Percentiles rank a stretch among this genome's conserved stretches.
phyloP scores from a whole-genome alignment of 2,329 filamentous ascomycete genomes.

The Colletotrichum spinosum region DNA sequence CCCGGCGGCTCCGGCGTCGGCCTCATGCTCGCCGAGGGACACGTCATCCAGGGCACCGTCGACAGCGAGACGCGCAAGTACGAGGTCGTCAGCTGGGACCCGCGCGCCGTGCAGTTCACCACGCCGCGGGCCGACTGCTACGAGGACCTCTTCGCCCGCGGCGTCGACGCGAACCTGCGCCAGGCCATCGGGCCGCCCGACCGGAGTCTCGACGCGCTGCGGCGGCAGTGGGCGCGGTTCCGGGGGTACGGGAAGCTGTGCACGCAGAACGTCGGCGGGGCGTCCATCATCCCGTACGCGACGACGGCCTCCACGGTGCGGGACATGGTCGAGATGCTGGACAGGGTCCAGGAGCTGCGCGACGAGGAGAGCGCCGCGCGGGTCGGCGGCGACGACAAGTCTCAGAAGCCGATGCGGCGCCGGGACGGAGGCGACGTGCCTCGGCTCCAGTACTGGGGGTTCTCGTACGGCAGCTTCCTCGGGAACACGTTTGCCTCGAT shows the following conservation, averaged over 20 bases:
- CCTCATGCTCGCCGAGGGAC: constrained; percentile 43
- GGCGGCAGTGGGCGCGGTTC: constrained; percentile 23
- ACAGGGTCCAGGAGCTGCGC: constrained; percentile 51
- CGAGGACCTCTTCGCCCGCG: constrained; percentile 45
- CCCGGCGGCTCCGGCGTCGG: constrained; percentile 55
- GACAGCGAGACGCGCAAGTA: constrained; percentile 49
- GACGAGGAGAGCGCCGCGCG: constrained; percentile 18
- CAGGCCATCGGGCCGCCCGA: constrained; percentile 46
- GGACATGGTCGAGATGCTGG: constrained; percentile 59
- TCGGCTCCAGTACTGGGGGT: constrained; percentile 60
- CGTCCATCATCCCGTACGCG: constrained; percentile 48
- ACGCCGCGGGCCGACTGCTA: constrained; percentile 55
- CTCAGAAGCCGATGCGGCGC: constrained; percentile 6
- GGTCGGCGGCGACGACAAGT: not conserved
- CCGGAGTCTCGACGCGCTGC: constrained; percentile 20
- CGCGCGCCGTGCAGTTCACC: constrained; percentile 53
- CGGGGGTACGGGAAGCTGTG: constrained; percentile 47
- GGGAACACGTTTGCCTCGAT: constrained; percentile 51
- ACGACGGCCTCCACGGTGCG: constrained; percentile 53
- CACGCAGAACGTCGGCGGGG: constrained; percentile 35
- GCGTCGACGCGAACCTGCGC: constrained; percentile 45
- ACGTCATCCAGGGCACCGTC: constrained; percentile 26
- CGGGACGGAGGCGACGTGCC: constrained; percentile 25
- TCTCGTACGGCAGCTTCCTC: constrained; percentile 57
- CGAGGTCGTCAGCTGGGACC: constrained; percentile 58